Conservation (phyloP, 495 filamentous ascomycete species). For the Bombardia bombarda region DNA sequence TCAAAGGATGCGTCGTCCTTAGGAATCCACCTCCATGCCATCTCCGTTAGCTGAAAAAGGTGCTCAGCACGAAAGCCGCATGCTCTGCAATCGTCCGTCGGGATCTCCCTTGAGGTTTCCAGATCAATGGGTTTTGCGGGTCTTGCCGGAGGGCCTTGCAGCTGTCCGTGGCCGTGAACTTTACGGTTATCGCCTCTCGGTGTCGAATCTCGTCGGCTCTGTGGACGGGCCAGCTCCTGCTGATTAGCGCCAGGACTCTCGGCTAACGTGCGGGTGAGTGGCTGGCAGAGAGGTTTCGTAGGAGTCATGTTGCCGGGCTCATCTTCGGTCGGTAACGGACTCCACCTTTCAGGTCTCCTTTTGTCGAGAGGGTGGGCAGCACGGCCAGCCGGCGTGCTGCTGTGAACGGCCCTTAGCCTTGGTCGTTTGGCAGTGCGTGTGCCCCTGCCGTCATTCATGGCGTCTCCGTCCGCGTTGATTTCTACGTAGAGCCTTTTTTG, state of each 20-base stretch:
- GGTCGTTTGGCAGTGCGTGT: not conserved
- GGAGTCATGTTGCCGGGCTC: not conserved
- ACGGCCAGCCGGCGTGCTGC: not conserved
- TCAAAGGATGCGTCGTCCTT: constrained; percentile 1
- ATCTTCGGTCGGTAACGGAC: not conserved
- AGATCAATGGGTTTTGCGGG: not conserved
- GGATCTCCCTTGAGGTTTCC: not conserved
- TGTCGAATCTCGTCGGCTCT: not conserved
- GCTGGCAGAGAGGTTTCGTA: not conserved
- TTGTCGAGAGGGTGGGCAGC: not conserved
- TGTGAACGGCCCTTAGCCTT: constrained; percentile 2
- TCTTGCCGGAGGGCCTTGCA: not conserved
- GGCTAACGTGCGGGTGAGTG: not conserved
- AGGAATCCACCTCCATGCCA: constrained; percentile 1
- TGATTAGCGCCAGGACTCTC: constrained; percentile 1
- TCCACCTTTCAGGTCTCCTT: constrained; percentile 1
- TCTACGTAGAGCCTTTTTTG: constrained; percentile 3
- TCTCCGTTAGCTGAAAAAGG: constrained; percentile 1
- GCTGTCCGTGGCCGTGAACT: not conserved
- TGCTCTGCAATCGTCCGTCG: not conserved
- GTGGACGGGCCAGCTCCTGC: not conserved
- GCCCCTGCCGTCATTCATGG: not conserved
- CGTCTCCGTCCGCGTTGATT: constrained; percentile 1
- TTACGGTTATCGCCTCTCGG: not conserved
- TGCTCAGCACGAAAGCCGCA: constrained; percentile 1